Percentiles rank a stretch among this genome's conserved stretches.
Evolutionary conservation across 2,329 filamentous ascomycete species (phyloP).

Genomic region (Curvularia eragrostidis): DNA sequence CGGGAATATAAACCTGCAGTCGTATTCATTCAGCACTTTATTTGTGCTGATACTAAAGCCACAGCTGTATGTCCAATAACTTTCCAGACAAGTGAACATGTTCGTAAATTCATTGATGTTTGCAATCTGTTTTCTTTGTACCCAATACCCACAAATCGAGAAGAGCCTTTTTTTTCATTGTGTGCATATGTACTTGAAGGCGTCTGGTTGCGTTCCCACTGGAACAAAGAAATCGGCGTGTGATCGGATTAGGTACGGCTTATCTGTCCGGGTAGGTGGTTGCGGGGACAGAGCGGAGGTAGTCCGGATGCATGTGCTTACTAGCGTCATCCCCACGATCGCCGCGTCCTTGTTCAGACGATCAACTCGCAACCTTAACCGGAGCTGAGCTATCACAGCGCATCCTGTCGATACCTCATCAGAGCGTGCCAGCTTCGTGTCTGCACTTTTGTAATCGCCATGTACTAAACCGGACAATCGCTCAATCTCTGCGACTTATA

Average conservation of each 20-base stretch:
- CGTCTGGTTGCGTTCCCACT: background rate
- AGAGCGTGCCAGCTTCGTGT: background rate
- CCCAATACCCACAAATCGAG: too few species aligned
- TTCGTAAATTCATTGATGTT: background rate
- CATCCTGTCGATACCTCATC: background rate
- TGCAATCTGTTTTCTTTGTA: background rate
- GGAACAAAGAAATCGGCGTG: background rate
- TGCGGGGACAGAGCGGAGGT: conserved; percentile 11
- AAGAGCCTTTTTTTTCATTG: background rate
- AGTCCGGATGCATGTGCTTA: conserved; percentile 4
- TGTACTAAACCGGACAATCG: conserved; percentile 5
- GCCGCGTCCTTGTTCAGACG: conserved; percentile 6
- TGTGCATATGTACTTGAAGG: background rate
- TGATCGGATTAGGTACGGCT: background rate
- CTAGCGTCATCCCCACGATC: conserved; percentile 18
- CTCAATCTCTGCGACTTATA: conserved; percentile 1
- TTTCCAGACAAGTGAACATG: background rate
- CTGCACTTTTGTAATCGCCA: conserved; percentile 3
- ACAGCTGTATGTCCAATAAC: background rate
- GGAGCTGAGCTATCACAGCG: conserved; percentile 1
- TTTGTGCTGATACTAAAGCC: background rate
- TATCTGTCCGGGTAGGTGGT: background rate
- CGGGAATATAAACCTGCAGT: background rate
- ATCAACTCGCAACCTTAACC: conserved; percentile 13
- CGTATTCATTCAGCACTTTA: too few species aligned